Base-by-base conservation (phyloP, 139 green algal genomes). In the Chlamydomonas schloesseri region DNA sequence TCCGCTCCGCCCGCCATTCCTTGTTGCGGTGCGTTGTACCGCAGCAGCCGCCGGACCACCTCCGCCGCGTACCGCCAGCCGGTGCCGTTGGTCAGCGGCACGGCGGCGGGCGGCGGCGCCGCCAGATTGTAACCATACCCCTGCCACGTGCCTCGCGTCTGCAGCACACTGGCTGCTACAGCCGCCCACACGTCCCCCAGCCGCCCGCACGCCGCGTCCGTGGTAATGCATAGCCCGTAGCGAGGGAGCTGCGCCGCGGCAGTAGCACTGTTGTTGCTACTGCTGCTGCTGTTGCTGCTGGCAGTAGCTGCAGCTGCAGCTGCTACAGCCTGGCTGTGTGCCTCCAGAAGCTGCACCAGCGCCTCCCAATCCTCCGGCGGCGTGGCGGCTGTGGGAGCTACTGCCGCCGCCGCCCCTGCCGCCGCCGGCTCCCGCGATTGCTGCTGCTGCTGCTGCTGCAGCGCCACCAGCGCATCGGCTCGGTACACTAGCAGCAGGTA, bases 401-500 rank as follows among this genome's bases (percentile, higher is more conserved):
- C 42, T 8, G 42, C 42, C 42, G 42, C 5, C 6, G 42, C 42
- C 8, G 42, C 6, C 42, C 8, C 42, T 50, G 42, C 6, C 42
- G 42, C 5, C 42, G 42, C 6, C 42, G 5, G 42, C 8, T 50
- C 6, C 42, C 8, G 42, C 42, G 5, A 8, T 50, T 50, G 42
- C 42, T 50, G 42, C 42, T 50, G 42, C 42, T 50, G 42, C 42
- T 50, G 42, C 11, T 42, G 47, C 10, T 23, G 11, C 31, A 81
- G 55, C 31, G 73, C 55, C 21, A 31, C 20, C 33, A 81, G 31
- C 31, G 33, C 55, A 33, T 81, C 73, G 18, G 53, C 9, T 3
- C 73, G 53, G 55, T 81, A 81, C 23, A 60, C 36, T 4, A 81
- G 20, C 20, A 81, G 73, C 31, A 81, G 73, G 73, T 46, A 70